Evolutionary conservation across 2,329 filamentous ascomycete genomes (phyloP).

Genomic region (Pyrenochaeta sp.): DNA sequence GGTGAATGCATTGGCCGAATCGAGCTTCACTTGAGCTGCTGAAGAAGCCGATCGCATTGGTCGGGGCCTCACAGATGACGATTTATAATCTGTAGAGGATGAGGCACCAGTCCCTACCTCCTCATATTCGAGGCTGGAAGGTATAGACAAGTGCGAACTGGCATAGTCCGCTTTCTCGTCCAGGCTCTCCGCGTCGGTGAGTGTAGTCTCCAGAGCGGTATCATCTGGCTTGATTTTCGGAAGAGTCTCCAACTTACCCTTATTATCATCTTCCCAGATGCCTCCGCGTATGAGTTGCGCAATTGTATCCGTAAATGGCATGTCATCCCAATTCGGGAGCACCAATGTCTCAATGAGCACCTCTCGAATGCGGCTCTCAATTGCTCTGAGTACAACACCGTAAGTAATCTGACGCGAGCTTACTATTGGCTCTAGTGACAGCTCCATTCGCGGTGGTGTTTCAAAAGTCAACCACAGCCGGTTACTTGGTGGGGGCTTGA

Average conservation of each 20-base stretch:
- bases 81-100: conserved; percentile 33
- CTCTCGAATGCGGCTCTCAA: conserved; percentile 94
- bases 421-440: conserved; percentile 94
- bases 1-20: conserved; percentile 70
- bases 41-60: conserved; percentile 68
- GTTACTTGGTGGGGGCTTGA: conserved; percentile 96
- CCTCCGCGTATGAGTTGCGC: conserved; percentile 84
- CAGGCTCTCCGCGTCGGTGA: conserved; percentile 27
- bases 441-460: conserved; percentile 90
- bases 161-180: conserved; percentile 28
- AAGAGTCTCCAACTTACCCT: conserved; percentile 19
- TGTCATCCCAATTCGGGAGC: conserved; percentile 93
- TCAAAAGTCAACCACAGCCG: conserved; percentile 96
- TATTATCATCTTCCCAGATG: conserved; percentile 67
- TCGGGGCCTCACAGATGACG: conserved; percentile 54
- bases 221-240: conserved; percentile 22
- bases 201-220: conserved; percentile 18
- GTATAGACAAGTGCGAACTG: conserved; percentile 29
- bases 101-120: conserved; percentile 29
- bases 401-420: conserved; percentile 96
- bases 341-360: conserved; percentile 93
- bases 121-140: conserved; percentile 30
- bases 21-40: conserved; percentile 73
- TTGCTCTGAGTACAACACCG: conserved; percentile 87
- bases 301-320: conserved; percentile 86